These are phyloP conservation scores for Teratosphaeriaceae sp. DNA, from an alignment of 2,329 filamentous ascomycete genomes.

Conservation along the genomic window DNA sequence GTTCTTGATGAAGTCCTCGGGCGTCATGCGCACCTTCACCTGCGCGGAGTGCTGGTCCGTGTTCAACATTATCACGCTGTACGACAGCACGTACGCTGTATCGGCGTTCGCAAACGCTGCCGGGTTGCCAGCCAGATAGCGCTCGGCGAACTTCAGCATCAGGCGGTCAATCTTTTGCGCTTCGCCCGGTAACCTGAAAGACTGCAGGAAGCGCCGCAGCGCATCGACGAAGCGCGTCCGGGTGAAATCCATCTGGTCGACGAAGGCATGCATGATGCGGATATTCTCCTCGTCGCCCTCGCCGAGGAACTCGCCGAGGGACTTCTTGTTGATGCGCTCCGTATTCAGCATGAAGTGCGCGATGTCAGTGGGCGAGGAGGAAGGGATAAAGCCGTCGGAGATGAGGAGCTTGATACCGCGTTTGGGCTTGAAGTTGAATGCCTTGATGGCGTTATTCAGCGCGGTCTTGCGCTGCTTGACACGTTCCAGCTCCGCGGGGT, in stretches of 20 bases:
- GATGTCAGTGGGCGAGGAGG: slow-evolving; percentile 71
- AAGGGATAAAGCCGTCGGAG: slow-evolving; percentile 79
- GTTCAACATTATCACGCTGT: slow-evolving; percentile 95
- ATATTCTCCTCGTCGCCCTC: slow-evolving; percentile 92
- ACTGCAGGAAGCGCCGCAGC: slow-evolving; percentile 83
- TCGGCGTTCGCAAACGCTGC: slow-evolving; percentile 98
- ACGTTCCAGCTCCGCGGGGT: slow-evolving; percentile 88
- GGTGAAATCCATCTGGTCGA: slow-evolving; percentile 88
- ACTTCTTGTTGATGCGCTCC: slow-evolving; percentile 81
- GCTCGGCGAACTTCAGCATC: slow-evolving; percentile 97
- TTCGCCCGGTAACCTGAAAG: slow-evolving; percentile 90
- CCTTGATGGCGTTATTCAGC: slow-evolving; percentile 75
- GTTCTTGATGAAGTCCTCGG: slow-evolving; percentile 98
- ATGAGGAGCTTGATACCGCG: slow-evolving; percentile 79
- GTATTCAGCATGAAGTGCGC: slow-evolving; percentile 75
- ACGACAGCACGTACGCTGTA: slow-evolving; percentile 91
- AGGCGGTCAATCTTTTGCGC: slow-evolving; percentile 99
- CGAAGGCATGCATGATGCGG: slow-evolving; percentile 97
- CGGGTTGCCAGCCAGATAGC: slow-evolving; percentile 90
- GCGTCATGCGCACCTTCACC: slow-evolving; percentile 82
- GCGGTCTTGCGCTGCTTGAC: slow-evolving; percentile 93
- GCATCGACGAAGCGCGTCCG: slow-evolving; percentile 91
- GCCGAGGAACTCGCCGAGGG: slow-evolving; percentile 89
- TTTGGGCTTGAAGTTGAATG: slow-evolving; percentile 98
- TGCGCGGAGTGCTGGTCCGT: slow-evolving; percentile 92